Base-by-base conservation (phyloP, 83 land plant genomes). In the Isoetes engelmannii region DNA sequence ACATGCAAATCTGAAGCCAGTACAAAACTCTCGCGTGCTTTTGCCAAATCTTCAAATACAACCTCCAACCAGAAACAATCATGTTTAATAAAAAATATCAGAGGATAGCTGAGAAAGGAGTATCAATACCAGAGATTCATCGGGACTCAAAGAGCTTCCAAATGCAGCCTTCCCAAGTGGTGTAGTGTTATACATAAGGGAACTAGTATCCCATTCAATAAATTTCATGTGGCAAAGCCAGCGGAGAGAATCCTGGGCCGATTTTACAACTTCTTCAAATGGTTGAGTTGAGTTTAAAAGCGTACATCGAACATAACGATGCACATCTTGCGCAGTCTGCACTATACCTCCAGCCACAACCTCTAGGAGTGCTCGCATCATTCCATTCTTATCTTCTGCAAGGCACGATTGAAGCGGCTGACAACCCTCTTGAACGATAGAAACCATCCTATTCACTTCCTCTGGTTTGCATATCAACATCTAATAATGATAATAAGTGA, bases 291-390 rank as follows among this genome's bases (percentile, higher is more conserved):
- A 84, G 78, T 90, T 94, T 19, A 94, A 83, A 64, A 94, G 87
- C 3, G 99, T 94, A 58, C 99, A 94, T 73, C 87, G 81, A 7
- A 94, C 99, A 85, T 94, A 94, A n/a, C 91, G 85, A 66, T 94
- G 79, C 65, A 94, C 84, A 74, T 94, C 99, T 74, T 69, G 69
- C 71, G 99, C 97, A 75, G 85, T 86, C 69, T 94, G 99, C 64
- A 94, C 99, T 64, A 88, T 89, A 8, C 99, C 99, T 48, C 91
- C 90, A 61, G 99, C 92, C 62, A 94, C 93, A 68, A 94, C 99
- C 63, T 94, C 99, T 71, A 90, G 63, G 53, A 94, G 85, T 61
- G 99, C 96, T 73, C 94, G 96, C 67, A 85, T 88, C 99, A 94
- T 94, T 55, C 99, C 99, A 84, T 90, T 94, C 68, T 84, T 88